These are phyloP conservation scores for Aspergillus sp. DNA, from an alignment of 2,329 filamentous ascomycete genomes.

Conservation along the genomic window DNA sequence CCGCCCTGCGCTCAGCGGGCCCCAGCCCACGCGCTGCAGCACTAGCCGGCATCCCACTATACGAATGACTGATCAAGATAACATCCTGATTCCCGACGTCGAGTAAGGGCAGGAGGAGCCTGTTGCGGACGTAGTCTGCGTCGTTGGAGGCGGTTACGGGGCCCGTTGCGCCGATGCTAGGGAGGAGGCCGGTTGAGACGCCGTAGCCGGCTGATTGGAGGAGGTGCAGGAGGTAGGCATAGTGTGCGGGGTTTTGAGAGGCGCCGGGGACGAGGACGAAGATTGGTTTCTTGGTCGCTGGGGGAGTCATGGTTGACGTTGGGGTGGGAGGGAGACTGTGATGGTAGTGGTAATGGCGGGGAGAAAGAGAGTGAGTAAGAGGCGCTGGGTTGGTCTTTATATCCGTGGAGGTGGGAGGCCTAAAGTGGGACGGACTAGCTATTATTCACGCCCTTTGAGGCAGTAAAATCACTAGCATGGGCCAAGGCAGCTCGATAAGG, in stretches of 20 bases:
- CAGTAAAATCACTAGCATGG: no score
- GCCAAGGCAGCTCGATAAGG: no score
- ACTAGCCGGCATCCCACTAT: conserved; percentile 9
- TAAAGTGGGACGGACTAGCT: no score
- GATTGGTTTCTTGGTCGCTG: conserved; percentile 2
- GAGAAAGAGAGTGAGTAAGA: no score
- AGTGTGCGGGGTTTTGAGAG: conserved; percentile 11
- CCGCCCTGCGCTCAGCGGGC: conserved; percentile 1
- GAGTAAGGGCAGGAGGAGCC: conserved; percentile 4
- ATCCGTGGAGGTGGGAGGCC: no score
- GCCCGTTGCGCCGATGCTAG: conserved; percentile 6
- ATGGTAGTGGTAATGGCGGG: no score
- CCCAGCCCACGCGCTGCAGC: conserved; percentile 6
- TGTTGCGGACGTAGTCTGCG: conserved; percentile 7
- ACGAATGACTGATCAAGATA: conserved; percentile 13
- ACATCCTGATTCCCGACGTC: conserved; percentile 6
- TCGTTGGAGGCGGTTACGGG: conserved; percentile 1
- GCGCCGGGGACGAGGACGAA: conserved; percentile 7
- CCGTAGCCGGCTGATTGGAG: conserved; percentile 10
- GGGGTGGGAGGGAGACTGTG: no score
- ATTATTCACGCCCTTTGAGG: no score
- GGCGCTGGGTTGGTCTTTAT: no score
- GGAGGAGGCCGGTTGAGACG: conserved; percentile 3
- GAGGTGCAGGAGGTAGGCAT: conserved; percentile 5
- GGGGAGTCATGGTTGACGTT: not conserved